Conservation (phyloP, 306 rosid genomes). For the Lagenaria siceraria region DNA sequence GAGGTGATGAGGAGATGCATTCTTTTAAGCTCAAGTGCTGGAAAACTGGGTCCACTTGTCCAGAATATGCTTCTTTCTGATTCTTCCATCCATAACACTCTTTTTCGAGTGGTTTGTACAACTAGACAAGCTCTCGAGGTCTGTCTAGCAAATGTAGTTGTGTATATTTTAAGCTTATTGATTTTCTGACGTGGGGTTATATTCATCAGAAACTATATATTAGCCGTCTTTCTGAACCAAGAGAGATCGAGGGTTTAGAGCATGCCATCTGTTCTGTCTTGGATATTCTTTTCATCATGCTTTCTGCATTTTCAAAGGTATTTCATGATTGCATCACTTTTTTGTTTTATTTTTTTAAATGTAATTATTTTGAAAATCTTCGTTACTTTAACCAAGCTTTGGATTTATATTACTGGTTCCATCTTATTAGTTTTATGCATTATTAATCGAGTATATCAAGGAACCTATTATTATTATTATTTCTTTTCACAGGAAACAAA, state of each 20-base stretch:
- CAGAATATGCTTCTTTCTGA: constrained; percentile 54
- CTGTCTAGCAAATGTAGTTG: constrained; percentile 17
- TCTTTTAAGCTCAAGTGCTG: constrained; percentile 27
- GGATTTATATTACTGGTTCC: neutral
- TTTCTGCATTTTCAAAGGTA: constrained; percentile 71
- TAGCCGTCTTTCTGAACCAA: constrained; percentile 58
- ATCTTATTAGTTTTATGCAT: neutral
- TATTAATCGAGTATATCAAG: neutral
- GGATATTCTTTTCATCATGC: constrained; percentile 54
- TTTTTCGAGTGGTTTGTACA: constrained; percentile 66
- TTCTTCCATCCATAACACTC: constrained; percentile 68
- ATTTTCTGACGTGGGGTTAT: constrained; percentile 15
- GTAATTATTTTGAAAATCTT: neutral
- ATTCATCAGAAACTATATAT: constrained; percentile 47
- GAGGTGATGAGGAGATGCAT: constrained; percentile 71
- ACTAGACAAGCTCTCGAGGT: constrained; percentile 73
- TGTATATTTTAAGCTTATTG: constrained; percentile 3
- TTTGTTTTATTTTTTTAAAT: constrained; percentile 8
- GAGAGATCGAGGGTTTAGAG: constrained; percentile 80
- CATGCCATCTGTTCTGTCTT: constrained; percentile 55
- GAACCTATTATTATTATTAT: neutral
- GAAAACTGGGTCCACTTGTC: constrained; percentile 48
- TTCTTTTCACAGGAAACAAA: too few species aligned
- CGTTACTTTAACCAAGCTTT: neutral
- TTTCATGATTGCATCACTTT: neutral